Evolutionary conservation across 306 rosid species (phyloP).

Genomic region (Ormosia semicastrata): DNA sequence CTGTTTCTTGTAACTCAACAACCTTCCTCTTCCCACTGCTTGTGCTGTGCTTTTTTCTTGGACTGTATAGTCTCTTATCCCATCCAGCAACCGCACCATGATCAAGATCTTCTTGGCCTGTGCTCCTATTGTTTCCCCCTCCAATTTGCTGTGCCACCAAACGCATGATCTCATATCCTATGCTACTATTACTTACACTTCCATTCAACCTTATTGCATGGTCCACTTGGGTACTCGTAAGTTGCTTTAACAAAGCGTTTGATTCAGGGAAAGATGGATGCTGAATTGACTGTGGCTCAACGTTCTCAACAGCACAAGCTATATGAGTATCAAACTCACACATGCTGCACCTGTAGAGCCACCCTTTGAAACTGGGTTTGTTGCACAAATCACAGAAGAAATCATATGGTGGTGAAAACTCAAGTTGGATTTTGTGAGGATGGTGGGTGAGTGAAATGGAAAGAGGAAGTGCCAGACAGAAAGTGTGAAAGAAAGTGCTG

Average conservation of each 20-base stretch:
- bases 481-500: conserved; percentile 35
- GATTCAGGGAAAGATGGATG: conserved; percentile 12
- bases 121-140: neutral
- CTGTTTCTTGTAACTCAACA: conserved; percentile 28
- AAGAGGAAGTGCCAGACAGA: conserved; percentile 49
- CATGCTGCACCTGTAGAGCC: conserved; percentile 65
- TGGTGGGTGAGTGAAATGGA: conserved; percentile 39
- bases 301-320: conserved; percentile 38
- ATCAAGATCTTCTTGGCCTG: neutral
- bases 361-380: conserved; percentile 40
- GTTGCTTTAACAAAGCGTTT: conserved; percentile 16
- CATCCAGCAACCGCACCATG: conserved; percentile 22
- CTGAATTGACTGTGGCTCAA: neutral
- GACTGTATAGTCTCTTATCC: conserved; percentile 38
- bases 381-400: conserved; percentile 60
- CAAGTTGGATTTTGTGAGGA: conserved; percentile 47
- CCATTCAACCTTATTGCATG: neutral
- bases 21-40: neutral
- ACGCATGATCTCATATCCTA: conserved; percentile 32
- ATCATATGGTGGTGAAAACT: conserved; percentile 45
- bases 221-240: neutral
- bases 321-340: conserved; percentile 65
- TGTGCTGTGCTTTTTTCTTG: conserved; percentile 7
- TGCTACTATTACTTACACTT: neutral
- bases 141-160: conserved; percentile 36